Conservation (phyloP, 2,329 filamentous ascomycete genomes). For the Stemphylium lycopersici region DNA sequence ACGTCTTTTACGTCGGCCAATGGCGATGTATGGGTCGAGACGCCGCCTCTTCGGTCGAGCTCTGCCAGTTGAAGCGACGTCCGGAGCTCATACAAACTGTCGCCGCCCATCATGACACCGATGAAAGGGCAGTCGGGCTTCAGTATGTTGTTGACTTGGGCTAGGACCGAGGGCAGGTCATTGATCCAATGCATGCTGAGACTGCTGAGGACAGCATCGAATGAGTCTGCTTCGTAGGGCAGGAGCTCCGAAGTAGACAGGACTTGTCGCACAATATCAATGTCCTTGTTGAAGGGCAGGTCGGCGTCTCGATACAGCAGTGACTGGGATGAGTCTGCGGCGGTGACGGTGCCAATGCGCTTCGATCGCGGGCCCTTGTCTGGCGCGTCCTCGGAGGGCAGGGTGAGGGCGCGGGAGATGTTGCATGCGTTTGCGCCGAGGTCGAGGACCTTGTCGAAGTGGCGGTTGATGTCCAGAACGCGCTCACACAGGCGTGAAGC, state of each 20-base stretch:
- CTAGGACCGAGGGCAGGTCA: slow-evolving; percentile 83
- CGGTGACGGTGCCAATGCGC: slow-evolving; percentile 75
- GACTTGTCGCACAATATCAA: slow-evolving; percentile 76
- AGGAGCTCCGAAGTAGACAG: slow-evolving; percentile 76
- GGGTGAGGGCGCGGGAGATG: slow-evolving; percentile 78
- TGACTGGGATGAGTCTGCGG: slow-evolving; percentile 78
- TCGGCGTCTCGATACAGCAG: slow-evolving; percentile 81
- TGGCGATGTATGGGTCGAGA: slow-evolving; percentile 88
- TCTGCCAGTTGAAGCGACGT: slow-evolving; percentile 93
- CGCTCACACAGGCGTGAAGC: slow-evolving; percentile 83
- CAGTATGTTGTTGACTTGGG: slow-evolving; percentile 83
- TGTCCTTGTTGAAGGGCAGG: slow-evolving; percentile 73
- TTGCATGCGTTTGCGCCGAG: slow-evolving; percentile 96
- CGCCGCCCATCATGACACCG: slow-evolving; percentile 94
- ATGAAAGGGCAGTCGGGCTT: slow-evolving; percentile 93
- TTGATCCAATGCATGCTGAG: slow-evolving; percentile 97
- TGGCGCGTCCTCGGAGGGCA: slow-evolving; percentile 64
- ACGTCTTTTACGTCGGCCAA: slow-evolving; percentile 91
- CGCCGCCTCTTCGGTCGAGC: slow-evolving; percentile 86
- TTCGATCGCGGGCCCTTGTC: slow-evolving; percentile 70
- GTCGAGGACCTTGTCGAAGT: slow-evolving; percentile 84
- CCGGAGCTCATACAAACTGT: slow-evolving; percentile 90
- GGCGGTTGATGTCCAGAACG: slow-evolving; percentile 88
- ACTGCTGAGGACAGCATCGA: slow-evolving; percentile 89
- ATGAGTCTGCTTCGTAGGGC: slow-evolving; percentile 76